phyloP scores from a whole-genome alignment of 1,284 basidiomycete species.

The Singerocomus inundabilis region DNA sequence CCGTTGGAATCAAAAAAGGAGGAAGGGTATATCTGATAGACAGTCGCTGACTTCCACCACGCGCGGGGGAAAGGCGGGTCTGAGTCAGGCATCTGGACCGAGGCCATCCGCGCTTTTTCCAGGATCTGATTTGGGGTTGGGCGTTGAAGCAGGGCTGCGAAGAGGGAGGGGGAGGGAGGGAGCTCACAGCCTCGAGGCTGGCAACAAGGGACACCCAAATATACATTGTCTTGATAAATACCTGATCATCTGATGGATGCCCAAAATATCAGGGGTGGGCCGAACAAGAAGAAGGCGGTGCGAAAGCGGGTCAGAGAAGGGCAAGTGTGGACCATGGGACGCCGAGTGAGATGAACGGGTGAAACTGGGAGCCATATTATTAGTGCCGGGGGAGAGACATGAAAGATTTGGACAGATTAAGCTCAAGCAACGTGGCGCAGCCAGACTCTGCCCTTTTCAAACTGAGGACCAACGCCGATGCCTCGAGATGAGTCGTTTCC shows the following conservation, averaged over 20 bases:
- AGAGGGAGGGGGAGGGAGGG: slow-evolving; percentile 10
- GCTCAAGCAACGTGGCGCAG: slow-evolving; percentile 13
- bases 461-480: slow-evolving; percentile 18
- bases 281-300: slow-evolving; percentile 3
- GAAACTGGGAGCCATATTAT: slow-evolving; percentile 1
- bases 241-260: slow-evolving; percentile 16
- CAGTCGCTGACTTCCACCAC: slow-evolving; percentile 67
- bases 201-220: slow-evolving; percentile 1
- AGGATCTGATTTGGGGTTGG: neutral
- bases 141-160: slow-evolving; percentile 7
- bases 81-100: neutral
- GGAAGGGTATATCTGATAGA: slow-evolving; percentile 78
- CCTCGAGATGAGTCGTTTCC: slow-evolving; percentile 29
- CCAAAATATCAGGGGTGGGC: slow-evolving; percentile 1
- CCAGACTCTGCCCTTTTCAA: slow-evolving; percentile 15
- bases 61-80: slow-evolving; percentile 29
- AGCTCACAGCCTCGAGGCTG: slow-evolving; percentile 20
- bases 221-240: slow-evolving; percentile 1
- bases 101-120: slow-evolving; percentile 2
- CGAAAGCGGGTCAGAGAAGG: neutral
- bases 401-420: slow-evolving; percentile 4
- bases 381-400: slow-evolving; percentile 7
- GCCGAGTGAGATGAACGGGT: slow-evolving; percentile 8
- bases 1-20: slow-evolving; percentile 75
- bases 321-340: slow-evolving; percentile 1